phyloP scores from a whole-genome alignment of 768 basidiomycete species.

The Boletellus emodensis region DNA sequence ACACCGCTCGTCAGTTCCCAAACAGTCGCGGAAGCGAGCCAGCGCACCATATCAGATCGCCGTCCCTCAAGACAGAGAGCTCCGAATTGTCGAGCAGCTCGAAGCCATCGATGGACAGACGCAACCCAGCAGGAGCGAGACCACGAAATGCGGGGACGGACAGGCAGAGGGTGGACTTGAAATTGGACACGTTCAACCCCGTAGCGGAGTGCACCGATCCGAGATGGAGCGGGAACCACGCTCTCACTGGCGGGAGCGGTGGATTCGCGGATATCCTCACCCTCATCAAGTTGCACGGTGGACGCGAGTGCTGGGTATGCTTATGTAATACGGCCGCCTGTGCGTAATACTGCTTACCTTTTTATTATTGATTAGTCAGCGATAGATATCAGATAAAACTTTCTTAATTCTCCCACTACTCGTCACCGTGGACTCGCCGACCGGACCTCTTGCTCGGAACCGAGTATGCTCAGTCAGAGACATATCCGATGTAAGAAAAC shows the following conservation, averaged over 20 bases:
- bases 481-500: too few species aligned
- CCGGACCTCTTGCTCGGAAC: too few species aligned
- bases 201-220: not conserved
- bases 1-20: not conserved
- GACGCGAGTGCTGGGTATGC: not conserved
- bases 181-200: conserved; percentile 3
- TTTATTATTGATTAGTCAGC: too few species aligned
- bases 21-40: fast-evolving
- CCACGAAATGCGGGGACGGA: conserved; percentile 10
- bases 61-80: conserved; percentile 25
- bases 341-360: too few species aligned
- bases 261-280: conserved; percentile 45
- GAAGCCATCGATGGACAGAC: conserved; percentile 27
- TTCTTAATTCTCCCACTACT: too few species aligned
- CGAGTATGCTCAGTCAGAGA: too few species aligned
- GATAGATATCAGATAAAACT: too few species aligned
- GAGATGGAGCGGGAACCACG: conserved; percentile 45
- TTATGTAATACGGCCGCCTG: not conserved
- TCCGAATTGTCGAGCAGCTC: conserved; percentile 27
- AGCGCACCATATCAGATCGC: conserved; percentile 27
- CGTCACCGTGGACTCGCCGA: too few species aligned
- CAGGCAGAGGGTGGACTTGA: conserved; percentile 21
- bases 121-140: conserved; percentile 2
- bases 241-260: conserved; percentile 48
- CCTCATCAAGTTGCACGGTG: conserved; percentile 33